Evolutionary conservation across 2,329 filamentous ascomycete genomes (phyloP).

Genomic region (Parascedosporium putredinis): DNA sequence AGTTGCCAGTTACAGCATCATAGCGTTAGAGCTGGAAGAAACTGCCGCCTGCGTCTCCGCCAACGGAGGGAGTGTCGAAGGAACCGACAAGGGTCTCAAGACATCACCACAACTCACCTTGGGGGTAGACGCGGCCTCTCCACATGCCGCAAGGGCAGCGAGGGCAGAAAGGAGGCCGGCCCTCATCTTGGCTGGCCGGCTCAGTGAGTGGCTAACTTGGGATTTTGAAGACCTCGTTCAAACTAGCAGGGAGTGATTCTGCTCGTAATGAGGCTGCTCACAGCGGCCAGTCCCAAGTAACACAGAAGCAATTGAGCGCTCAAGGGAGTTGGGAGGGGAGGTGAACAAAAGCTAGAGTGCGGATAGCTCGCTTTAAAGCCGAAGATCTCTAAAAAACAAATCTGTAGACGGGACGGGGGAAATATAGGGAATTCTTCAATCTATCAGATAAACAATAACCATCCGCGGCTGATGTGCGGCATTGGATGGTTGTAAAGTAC

Average conservation of each 20-base stretch:
- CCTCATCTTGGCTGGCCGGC: not conserved
- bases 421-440: not conserved
- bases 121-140: slow-evolving; percentile 11
- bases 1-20: too few relatives aligned
- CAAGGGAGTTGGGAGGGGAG: not conserved
- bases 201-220: not conserved
- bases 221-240: too few relatives aligned
- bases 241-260: too few relatives aligned
- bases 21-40: too few relatives aligned
- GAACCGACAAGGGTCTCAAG: slow-evolving; percentile 14
- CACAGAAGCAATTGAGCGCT: not conserved
- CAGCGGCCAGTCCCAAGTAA: not conserved
- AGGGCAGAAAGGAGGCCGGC: not conserved
- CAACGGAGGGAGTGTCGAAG: not conserved
- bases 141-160: slow-evolving; percentile 5
- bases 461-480: not conserved
- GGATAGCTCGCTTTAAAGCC: not conserved
- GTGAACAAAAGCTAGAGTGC: not conserved
- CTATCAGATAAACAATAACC: not conserved
- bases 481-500: not conserved
- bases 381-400: not conserved
- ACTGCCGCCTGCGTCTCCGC: not conserved
- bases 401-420: not conserved
- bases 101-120: slow-evolving; percentile 15
- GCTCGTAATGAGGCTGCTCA: not conserved